phyloP scores from a whole-genome alignment of 345 rosid species.

The Balakata baccata region DNA sequence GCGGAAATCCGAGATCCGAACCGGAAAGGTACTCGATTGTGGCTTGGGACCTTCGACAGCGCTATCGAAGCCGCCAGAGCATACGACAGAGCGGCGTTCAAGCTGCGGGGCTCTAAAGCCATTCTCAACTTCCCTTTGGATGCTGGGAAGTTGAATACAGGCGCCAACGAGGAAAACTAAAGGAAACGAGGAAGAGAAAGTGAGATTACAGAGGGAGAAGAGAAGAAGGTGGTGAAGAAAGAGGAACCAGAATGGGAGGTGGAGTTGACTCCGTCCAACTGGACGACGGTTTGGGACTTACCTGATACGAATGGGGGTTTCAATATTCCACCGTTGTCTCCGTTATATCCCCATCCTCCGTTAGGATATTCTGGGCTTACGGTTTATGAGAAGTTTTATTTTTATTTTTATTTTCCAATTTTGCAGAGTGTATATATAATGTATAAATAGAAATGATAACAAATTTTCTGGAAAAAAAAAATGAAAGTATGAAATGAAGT shows the following conservation, averaged over 20 bases:
- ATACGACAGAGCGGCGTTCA: conserved; percentile 78
- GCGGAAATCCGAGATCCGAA: conserved; percentile 94
- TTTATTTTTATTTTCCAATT: background rate
- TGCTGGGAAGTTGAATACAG: conserved; percentile 39
- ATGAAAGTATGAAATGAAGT: no score
- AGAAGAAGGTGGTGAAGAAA: conserved; percentile 24
- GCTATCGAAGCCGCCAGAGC: conserved; percentile 80
- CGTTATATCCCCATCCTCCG: conserved; percentile 22
- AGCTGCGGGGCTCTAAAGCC: conserved; percentile 76
- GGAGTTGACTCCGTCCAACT: conserved; percentile 44
- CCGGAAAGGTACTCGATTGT: conserved; percentile 62
- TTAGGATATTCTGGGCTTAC: conserved; percentile 18
- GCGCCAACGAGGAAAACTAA: conserved; percentile 22
- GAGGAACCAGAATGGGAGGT: conserved; percentile 28
- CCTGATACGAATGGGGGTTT: conserved; percentile 6
- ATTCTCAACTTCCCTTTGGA: conserved; percentile 85
- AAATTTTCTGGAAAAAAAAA: no score
- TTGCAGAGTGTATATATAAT: background rate
- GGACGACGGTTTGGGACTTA: conserved; percentile 35
- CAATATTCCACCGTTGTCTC: conserved; percentile 18
- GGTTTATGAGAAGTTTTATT: conserved; percentile 16
- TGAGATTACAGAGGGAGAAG: conserved; percentile 10
- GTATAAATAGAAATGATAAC: background rate
- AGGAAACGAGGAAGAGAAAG: conserved; percentile 44
- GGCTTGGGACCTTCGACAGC: conserved; percentile 86